Percentiles rank a stretch among this genome's conserved stretches.
Conservation (phyloP, 257 asterid genomes). For the Solanum raphanifolium region DNA sequence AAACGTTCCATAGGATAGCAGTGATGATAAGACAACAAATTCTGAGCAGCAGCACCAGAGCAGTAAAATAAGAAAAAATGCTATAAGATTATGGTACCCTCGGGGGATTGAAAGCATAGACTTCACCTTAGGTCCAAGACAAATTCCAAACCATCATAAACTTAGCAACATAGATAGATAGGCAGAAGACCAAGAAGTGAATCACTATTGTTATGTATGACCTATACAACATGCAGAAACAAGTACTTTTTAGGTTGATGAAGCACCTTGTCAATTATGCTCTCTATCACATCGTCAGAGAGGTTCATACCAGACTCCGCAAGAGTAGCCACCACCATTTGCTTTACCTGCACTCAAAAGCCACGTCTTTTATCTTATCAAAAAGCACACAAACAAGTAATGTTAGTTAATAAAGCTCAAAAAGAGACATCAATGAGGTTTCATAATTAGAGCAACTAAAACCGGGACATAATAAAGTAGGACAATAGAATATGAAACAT, state of each 20-base stretch:
- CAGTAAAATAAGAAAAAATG: neutral
- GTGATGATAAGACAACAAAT: neutral
- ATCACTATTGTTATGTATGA: neutral
- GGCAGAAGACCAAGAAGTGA: neutral
- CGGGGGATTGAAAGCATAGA: neutral
- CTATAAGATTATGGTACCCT: neutral
- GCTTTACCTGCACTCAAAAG: slow-evolving; percentile 61
- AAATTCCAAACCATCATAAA: neutral
- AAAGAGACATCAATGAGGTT: neutral
- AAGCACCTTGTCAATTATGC: slow-evolving; percentile 90
- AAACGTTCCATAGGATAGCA: too few species aligned
- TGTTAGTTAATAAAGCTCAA: neutral
- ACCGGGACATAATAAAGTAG: neutral
- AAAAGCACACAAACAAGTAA: neutral
- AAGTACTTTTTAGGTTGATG: neutral
- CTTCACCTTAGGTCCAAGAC: neutral
- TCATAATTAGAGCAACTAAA: neutral
- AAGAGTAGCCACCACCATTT: slow-evolving; percentile 97
- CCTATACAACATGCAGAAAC: neutral
- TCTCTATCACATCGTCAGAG: slow-evolving; percentile 91
- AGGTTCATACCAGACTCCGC: slow-evolving; percentile 99
- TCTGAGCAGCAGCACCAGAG: neutral
- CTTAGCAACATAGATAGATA: neutral
- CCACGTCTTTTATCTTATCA: neutral
- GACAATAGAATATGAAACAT: neutral